Evolutionary conservation across 495 filamentous ascomycete species (phyloP), one percentile per base, ranked within the genome.

Genomic region (Cercophora newfieldiana): DNA sequence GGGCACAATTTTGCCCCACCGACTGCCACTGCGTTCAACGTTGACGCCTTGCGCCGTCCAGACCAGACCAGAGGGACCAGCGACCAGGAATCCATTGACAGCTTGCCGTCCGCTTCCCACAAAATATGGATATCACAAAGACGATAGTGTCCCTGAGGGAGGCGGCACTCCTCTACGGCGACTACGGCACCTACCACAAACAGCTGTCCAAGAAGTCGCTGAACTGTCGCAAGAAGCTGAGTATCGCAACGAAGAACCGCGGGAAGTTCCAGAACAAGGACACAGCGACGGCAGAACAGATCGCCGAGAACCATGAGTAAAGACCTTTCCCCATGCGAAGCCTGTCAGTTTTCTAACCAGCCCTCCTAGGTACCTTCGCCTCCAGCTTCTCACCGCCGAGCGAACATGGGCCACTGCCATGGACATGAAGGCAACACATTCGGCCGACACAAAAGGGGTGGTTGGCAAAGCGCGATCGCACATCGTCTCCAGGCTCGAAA

Each of bases 391-490:
- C 68, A 89, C 88, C 31, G 86, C 93, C 64, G 96, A 99, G 79
- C 86, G 96, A 68, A 92, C 96, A 59, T 98, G 96, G 93, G 96
- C 96, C 1, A 89, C 97, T 73, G 96, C 94, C 59, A 95, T 97
- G 93, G 84, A 90, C 68, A 92, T 97, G 85, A 97, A 97, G 76
- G 86, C 93, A 6, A 77, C 86, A 24, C 91, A 96, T 74, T 86
- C 91, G 48, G 87, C 91, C 69, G 92, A 94, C 68, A 83, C 85
- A 33, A 89, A 92, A 75, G 87, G 88, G 31, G 88, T 96, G 61
- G 83, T 90, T n/a, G 88, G 92, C 54, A 86, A 88, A 21, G 88
- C 91, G 21, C 86, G 91, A 67, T 89, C 89, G 33, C 95, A 97
- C 71, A 94, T 97, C 22, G 87, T 94, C 58, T 94, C 94, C 4